A percentile compares a stretch with the other conserved stretches of the same genome.
Conservation (phyloP, 805 yeast species). For the Cyberlindnera galapagoensis region DNA sequence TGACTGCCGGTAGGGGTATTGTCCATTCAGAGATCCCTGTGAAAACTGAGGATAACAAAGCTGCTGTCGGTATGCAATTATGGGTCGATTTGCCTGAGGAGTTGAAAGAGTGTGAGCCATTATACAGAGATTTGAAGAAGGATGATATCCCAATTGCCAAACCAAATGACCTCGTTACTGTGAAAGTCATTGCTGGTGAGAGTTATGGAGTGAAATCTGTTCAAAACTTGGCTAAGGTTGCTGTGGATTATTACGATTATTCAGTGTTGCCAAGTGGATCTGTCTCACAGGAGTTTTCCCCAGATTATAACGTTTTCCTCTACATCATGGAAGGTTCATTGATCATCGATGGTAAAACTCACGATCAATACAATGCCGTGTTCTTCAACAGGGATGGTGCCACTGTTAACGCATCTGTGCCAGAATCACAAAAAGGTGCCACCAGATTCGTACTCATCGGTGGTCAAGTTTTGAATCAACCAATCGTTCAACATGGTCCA, state of each 20-base stretch:
- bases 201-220: conserved; percentile 70
- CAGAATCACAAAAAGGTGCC: conserved; percentile 33
- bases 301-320: conserved; percentile 59
- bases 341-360: conserved; percentile 35
- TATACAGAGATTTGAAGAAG: conserved; percentile 70
- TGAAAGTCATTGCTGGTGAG: conserved; percentile 73
- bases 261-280: conserved; percentile 57
- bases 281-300: conserved; percentile 53
- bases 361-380: conserved; percentile 43
- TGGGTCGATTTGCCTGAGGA: conserved; percentile 80
- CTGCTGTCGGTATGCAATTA: conserved; percentile 66
- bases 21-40: conserved; percentile 87
- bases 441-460: conserved; percentile 70
- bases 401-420: conserved; percentile 44
- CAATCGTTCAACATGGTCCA: conserved; percentile 83
- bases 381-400: conserved; percentile 72
- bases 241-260: conserved; percentile 67
- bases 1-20: conserved; percentile 89
- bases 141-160: conserved; percentile 65
- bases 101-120: conserved; percentile 57
- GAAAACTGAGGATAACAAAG: conserved; percentile 38
- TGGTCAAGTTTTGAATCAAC: conserved; percentile 68
- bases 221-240: conserved; percentile 75
- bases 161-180: conserved; percentile 56
- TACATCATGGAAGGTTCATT: conserved; percentile 61